Evolutionary conservation across 495 filamentous ascomycete species (phyloP).

Genomic region (Pseudoneurospora amorphoporcata): DNA sequence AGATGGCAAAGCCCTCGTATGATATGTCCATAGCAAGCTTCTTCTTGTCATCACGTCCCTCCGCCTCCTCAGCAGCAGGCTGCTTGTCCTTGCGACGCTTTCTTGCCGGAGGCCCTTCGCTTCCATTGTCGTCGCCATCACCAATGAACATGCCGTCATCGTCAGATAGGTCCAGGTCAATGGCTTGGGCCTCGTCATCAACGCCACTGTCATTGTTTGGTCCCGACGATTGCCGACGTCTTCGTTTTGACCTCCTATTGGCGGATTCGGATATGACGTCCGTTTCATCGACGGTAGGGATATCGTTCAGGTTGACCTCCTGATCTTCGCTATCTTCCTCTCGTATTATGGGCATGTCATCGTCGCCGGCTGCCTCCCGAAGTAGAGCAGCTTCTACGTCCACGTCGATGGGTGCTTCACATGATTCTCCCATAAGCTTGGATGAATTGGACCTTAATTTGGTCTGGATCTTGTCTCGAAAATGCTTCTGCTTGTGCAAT

Average conservation of each 20-base stretch:
- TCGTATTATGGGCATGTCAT: constrained; percentile 26
- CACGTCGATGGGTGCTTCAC: constrained; percentile 40
- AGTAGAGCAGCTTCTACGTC: constrained; percentile 21
- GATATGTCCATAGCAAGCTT: constrained; percentile 73
- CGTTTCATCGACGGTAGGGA: constrained; percentile 31
- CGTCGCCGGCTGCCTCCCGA: constrained; percentile 29
- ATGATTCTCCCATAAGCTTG: constrained; percentile 46
- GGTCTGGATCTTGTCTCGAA: constrained; percentile 42
- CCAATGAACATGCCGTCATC: constrained; percentile 26
- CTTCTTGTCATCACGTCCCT: constrained; percentile 68
- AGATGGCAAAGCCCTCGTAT: constrained; percentile 93
- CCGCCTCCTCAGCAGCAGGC: constrained; percentile 21
- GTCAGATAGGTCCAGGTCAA: constrained; percentile 10
- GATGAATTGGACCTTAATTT: constrained; percentile 46
- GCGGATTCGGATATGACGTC: constrained; percentile 17
- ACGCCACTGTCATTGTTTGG: constrained; percentile 16
- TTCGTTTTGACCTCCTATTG: constrained; percentile 21
- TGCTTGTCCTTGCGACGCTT: constrained; percentile 39
- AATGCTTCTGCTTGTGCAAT: constrained; percentile 72
- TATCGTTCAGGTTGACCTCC: constrained; percentile 31
- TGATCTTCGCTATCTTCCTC: constrained; percentile 30
- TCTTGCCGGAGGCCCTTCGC: constrained; percentile 24
- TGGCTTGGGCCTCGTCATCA: constrained; percentile 11
- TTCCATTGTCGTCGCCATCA: constrained; percentile 3
- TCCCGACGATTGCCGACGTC: constrained; percentile 14